Percentiles rank a stretch among this genome's conserved stretches.
Conservation (phyloP, 495 filamentous ascomycete species). For the Hypoxylon crocopeplum region DNA sequence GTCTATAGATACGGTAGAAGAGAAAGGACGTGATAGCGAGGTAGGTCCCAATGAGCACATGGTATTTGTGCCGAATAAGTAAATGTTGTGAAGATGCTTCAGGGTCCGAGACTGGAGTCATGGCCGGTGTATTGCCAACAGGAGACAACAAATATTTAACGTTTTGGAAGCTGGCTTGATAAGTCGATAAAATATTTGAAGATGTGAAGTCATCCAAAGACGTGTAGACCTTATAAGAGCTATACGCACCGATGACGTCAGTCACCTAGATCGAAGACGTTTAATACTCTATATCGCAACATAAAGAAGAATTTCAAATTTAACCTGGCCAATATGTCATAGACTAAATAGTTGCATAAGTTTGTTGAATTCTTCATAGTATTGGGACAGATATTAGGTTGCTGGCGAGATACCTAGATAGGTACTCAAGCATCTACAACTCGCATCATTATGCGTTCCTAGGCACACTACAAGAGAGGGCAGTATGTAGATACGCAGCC, state of each 20-base stretch:
- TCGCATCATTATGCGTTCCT: too few species aligned
- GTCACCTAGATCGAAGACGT: too few species aligned
- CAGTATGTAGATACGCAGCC: not conserved
- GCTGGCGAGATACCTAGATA: not conserved
- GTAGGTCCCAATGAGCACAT: conserved; percentile 12
- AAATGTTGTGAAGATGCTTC: not conserved
- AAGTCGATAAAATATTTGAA: too few species aligned
- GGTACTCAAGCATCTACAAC: too few species aligned
- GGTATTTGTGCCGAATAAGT: conserved; percentile 9
- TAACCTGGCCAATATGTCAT: too few species aligned
- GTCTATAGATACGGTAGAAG: conserved; percentile 15
- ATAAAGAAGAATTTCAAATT: too few species aligned
- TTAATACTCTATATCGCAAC: too few species aligned
- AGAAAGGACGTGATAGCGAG: conserved; percentile 5
- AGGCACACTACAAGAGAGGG: not conserved
- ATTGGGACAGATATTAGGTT: too few species aligned
- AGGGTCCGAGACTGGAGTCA: conserved; percentile 1
- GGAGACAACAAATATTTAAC: not conserved
- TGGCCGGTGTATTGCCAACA: not conserved
- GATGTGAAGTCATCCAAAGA: too few species aligned
- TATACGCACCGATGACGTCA: conserved; percentile 11
- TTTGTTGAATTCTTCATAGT: too few species aligned
- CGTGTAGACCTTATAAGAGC: not conserved
- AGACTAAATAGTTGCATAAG: too few species aligned
- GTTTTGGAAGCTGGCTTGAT: not conserved